phyloP scores from a whole-genome alignment of 306 rosid species.

The Canavalia ensiformis region DNA sequence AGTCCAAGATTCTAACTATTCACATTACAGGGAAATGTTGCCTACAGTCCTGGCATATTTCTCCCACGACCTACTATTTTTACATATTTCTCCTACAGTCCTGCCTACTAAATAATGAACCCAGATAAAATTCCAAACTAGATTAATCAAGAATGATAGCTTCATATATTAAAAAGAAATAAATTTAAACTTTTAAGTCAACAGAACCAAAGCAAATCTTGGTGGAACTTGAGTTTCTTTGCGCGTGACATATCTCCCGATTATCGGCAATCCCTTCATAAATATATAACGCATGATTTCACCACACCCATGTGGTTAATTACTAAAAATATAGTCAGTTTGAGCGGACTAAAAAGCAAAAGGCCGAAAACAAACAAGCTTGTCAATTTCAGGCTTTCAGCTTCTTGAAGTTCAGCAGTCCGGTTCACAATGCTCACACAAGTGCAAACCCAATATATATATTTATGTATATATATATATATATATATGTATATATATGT shows the following conservation, averaged over 20 bases:
- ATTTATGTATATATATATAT: too few relatives aligned
- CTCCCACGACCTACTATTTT: too few relatives aligned
- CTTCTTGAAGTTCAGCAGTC: conserved; percentile 16
- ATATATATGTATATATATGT: too few relatives aligned
- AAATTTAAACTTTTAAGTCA: not conserved
- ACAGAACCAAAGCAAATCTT: conserved; percentile 10
- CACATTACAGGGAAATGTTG: too few relatives aligned
- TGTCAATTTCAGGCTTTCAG: conserved; percentile 32
- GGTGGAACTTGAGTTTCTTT: not conserved
- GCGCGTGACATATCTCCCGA: conserved; percentile 10
- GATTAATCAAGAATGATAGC: not conserved
- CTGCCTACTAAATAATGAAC: too few relatives aligned
- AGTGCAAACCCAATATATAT: conserved; percentile 14
- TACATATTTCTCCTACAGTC: too few relatives aligned
- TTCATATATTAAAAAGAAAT: not conserved
- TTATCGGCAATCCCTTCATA: conserved; percentile 2
- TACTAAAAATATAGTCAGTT: not conserved
- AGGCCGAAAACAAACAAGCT: conserved; percentile 22
- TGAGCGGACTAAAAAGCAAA: conserved; percentile 2
- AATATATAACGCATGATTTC: not conserved
- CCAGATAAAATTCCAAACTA: not conserved
- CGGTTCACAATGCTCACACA: conserved; percentile 9
- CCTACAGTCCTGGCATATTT: too few relatives aligned
- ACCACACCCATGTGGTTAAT: conserved; percentile 13
- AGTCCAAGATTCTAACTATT: too few relatives aligned